These are phyloP conservation scores for Suillus discolor DNA, from an alignment of 768 basidiomycete genomes.

Conservation along the genomic window DNA sequence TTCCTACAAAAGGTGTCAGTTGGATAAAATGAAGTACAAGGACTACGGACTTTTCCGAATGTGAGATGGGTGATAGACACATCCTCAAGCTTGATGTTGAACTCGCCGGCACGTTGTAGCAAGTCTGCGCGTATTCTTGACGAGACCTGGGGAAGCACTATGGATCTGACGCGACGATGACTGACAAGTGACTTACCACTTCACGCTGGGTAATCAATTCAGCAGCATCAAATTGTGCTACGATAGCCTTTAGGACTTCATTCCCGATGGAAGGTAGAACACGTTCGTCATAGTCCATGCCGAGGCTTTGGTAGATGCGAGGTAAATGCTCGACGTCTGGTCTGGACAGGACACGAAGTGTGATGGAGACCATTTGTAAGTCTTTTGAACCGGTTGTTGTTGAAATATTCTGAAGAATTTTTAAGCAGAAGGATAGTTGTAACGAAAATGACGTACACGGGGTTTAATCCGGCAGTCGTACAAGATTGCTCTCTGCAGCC, in stretches of 20 bases:
- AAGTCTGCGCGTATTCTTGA: conserved; percentile 92
- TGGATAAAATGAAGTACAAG: neutral
- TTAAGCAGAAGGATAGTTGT: conserved; percentile 10
- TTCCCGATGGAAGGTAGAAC: conserved; percentile 97
- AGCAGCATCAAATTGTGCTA: conserved; percentile 97
- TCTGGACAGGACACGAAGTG: conserved; percentile 91
- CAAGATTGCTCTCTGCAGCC: conserved; percentile 94
- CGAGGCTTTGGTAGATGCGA: conserved; percentile 93
- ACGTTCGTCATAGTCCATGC: conserved; percentile 96
- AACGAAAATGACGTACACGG: conserved; percentile 53
- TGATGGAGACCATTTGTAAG: conserved; percentile 97
- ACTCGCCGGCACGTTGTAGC: conserved; percentile 91
- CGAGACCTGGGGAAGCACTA: conserved; percentile 60
- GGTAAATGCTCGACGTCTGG: conserved; percentile 88
- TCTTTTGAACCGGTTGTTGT: conserved; percentile 99
- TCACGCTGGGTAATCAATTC: conserved; percentile 98
- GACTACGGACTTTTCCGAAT: conserved; percentile 71
- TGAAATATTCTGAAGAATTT: conserved; percentile 81
- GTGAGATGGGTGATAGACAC: conserved; percentile 94
- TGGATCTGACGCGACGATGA: neutral
- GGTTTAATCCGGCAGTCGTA: conserved; percentile 99
- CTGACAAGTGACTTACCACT: conserved; percentile 60
- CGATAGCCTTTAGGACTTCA: conserved; percentile 96
- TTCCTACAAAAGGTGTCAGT: conserved; percentile 56
- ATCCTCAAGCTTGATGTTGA: conserved; percentile 94